Evolutionary conservation across 192 early-diverging fungal species (phyloP), one percentile per base, ranked within the genome.

Genomic region (Coemansia sp.): DNA sequence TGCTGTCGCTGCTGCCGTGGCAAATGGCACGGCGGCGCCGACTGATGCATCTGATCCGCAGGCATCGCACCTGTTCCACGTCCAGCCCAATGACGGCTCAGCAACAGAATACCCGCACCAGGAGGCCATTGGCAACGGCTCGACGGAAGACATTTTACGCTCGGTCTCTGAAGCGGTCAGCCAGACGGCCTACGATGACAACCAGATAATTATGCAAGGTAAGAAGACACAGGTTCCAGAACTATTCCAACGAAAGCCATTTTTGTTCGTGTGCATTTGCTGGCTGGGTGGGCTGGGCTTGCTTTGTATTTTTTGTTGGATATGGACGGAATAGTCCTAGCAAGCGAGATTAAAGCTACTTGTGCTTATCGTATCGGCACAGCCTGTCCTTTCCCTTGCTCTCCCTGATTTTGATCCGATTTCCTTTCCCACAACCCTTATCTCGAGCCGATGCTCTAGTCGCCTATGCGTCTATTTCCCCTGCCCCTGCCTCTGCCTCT

Each of bases 151-250:
- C 14, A 51, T 64, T 11, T 34, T 68, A 50, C 74, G 59, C 53
- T 65, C 75, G 1, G 75, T 65, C 9, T 71, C 70, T 20, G 69
- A 78, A 18, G 66, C 48, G 11, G 59, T 58, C 39, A 29, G 47
- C 20, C 58, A 56, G 14, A 57, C 62, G 14, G 46, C 60, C 14
- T 73, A 67, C 50, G 76, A 70, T 5, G 71, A 72, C 42, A 69
- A 57, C 47, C 67, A 69, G 60, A 67, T 78, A 18, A 69, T 73
- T 11, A 70, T 78, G 39, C 76, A 69, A 61, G 73, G 73, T 75
- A 75, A 27, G 55, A 30, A 34, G 27, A 42, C 30, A 32, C 30
- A 32, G 8, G 30, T 32, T 32, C 3, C 30, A 32, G 30, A 32
- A 8, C 30, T 55, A 55, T 30, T 52, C 23, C 24, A n/a, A 32